Evolutionary conservation across 2,329 filamentous ascomycete species (phyloP), one percentile per base, ranked within the genome.

Genomic region (Orbilia javanica): DNA sequence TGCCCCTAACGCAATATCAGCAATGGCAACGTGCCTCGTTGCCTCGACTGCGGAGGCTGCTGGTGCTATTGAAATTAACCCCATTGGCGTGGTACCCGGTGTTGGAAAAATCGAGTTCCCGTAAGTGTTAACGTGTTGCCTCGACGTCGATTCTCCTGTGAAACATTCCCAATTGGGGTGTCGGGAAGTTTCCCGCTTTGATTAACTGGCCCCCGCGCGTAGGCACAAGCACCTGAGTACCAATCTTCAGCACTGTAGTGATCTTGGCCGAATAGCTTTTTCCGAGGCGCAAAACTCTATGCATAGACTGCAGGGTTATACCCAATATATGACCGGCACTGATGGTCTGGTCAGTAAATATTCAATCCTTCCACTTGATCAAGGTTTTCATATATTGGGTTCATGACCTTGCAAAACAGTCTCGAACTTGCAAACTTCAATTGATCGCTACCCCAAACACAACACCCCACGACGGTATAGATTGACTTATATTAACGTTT

Each of bases 1-100:
- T 7, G 57, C 57, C 3, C 57, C 57, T 5, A 48, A 57, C 25
- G 57, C 68, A 27, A 65, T 72, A 8, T 64, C 68, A n/a, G 68
- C 65, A 25, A 72, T 72, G 68, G 68, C 68, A 65, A 65, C 68
- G 46, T 72, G 68, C 15, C 57, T 72, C 15, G 68, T 72, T 27
- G 68, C 68, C 7, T 65, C 68, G 3, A 72, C 68, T 34, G 53
- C 57, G 8, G 57, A 72, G 15, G 13, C 31, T 27, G 68, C 68
- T 1, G 68, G 57, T 46, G 68, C 57, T 8, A 72, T 72, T 46
- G 68, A 72, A 18, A 57, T 72, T 25, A 65, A 65, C 22, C 55
- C 22, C 1, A 57, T 46, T 31, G 46, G 57, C 4, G 27, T 27
- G 34, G 27, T 57, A 11, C 68, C 68, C 22, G 34, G 68, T 42